phyloP scores from a whole-genome alignment of 1,139 yeast genomes.

The Waltiozyma sp. region DNA sequence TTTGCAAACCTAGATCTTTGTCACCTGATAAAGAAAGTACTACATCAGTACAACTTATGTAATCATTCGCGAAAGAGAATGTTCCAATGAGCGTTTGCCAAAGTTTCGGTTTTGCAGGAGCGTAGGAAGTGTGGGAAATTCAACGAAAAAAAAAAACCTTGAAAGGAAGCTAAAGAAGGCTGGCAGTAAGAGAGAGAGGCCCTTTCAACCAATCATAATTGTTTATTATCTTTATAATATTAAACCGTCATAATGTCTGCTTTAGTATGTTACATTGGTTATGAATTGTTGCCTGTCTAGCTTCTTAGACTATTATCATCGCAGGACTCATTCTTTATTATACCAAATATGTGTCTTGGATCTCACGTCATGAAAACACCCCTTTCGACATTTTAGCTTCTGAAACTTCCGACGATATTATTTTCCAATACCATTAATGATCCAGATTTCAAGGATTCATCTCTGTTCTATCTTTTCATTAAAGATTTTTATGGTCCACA shows the following conservation, averaged over 20 bases:
- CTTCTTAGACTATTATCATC: neutral
- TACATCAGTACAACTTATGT: neutral
- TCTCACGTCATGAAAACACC: neutral
- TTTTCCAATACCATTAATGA: too few species aligned
- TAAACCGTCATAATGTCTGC: neutral
- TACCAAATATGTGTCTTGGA: neutral
- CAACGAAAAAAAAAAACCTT: neutral
- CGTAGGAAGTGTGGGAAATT: neutral
- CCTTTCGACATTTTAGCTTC: neutral
- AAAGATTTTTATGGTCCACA: too few species aligned
- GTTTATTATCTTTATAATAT: neutral
- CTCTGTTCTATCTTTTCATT: too few species aligned
- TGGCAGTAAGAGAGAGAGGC: neutral
- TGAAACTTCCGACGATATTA: too few species aligned
- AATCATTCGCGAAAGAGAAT: neutral
- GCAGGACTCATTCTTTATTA: neutral
- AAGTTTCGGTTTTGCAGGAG: neutral
- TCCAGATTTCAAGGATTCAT: too few species aligned
- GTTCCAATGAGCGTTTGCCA: neutral
- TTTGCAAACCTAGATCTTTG: too few species aligned
- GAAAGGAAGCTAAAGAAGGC: neutral
- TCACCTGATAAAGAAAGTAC: too few species aligned
- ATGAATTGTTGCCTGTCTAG: neutral
- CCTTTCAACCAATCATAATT: neutral
- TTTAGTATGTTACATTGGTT: neutral